phyloP scores from a whole-genome alignment of 371 early-diverging fungal species.

The Syncephalastrum monosporum region DNA sequence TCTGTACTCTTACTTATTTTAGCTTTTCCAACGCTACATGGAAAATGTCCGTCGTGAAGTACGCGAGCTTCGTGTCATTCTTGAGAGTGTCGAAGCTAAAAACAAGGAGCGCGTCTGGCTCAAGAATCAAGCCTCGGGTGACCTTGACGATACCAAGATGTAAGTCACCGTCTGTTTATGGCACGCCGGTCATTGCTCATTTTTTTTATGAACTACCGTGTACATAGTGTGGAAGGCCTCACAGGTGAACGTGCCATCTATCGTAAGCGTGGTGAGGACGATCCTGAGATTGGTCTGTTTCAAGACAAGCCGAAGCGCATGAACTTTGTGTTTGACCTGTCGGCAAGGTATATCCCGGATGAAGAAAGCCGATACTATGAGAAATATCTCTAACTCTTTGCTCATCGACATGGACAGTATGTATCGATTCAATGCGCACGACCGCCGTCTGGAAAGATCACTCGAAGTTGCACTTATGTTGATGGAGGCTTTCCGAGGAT shows the following conservation, averaged over 20 bases:
- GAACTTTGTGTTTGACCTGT: slow-evolving; percentile 80
- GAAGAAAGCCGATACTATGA: not conserved
- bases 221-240: slow-evolving; percentile 66
- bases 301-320: slow-evolving; percentile 79
- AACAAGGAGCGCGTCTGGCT: slow-evolving; percentile 85
- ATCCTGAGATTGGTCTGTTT: slow-evolving; percentile 65
- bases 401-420: slow-evolving; percentile 37
- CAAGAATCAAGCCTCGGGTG: slow-evolving; percentile 78
- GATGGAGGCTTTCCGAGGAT: slow-evolving; percentile 82
- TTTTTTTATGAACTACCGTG: not conserved
- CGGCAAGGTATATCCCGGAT: slow-evolving; percentile 44
- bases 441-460: slow-evolving; percentile 68
- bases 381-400: not conserved
- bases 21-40: slow-evolving; percentile 57
- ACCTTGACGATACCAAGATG: slow-evolving; percentile 82
- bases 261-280: slow-evolving; percentile 78
- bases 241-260: slow-evolving; percentile 82
- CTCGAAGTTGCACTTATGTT: slow-evolving; percentile 77
- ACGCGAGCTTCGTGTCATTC: slow-evolving; percentile 73
- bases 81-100: slow-evolving; percentile 79
- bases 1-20: not conserved
- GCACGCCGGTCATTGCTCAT: not conserved
- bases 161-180: slow-evolving; percentile 14
- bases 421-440: slow-evolving; percentile 75
- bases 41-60: slow-evolving; percentile 70